These are phyloP conservation scores for Petunia axillaris DNA, from an alignment of 257 asterid genomes.

Conservation along the genomic window DNA sequence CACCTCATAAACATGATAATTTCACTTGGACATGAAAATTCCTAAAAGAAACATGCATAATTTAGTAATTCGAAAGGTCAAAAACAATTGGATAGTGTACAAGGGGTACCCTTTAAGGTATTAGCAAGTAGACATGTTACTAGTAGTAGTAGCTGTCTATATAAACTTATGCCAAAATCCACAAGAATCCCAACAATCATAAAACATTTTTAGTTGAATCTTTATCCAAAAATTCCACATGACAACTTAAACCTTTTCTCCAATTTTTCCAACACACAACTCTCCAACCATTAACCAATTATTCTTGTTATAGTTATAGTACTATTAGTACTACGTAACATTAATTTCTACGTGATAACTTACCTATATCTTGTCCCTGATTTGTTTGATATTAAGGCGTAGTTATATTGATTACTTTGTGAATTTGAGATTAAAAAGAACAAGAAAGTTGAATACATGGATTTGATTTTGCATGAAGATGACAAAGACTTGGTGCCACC, in stretches of 20 bases:
- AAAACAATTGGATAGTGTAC: conserved; percentile 20
- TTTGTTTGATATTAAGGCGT: background rate
- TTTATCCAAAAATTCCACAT: background rate
- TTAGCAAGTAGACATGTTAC: background rate
- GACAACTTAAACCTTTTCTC: background rate
- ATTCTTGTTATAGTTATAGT: too few species aligned
- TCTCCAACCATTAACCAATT: too few species aligned
- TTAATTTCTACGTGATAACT: background rate
- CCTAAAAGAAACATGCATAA: background rate
- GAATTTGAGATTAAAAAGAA: background rate
- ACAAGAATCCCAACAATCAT: background rate
- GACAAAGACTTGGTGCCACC: conserved; percentile 35
- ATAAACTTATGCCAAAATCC: background rate
- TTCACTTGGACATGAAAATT: background rate
- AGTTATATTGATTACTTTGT: background rate
- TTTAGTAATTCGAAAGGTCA: background rate
- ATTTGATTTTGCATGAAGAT: conserved; percentile 37
- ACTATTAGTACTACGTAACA: too few species aligned
- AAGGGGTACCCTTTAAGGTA: background rate
- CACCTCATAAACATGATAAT: background rate
- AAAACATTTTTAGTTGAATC: background rate
- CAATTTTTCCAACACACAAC: too few species aligned
- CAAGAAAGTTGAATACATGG: conserved; percentile 25
- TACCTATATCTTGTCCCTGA: too few species aligned
- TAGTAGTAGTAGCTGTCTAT: background rate